Evolutionary conservation across 352 stramenopile genomes (phyloP).

Genomic region (Phytophthora ramorum): DNA sequence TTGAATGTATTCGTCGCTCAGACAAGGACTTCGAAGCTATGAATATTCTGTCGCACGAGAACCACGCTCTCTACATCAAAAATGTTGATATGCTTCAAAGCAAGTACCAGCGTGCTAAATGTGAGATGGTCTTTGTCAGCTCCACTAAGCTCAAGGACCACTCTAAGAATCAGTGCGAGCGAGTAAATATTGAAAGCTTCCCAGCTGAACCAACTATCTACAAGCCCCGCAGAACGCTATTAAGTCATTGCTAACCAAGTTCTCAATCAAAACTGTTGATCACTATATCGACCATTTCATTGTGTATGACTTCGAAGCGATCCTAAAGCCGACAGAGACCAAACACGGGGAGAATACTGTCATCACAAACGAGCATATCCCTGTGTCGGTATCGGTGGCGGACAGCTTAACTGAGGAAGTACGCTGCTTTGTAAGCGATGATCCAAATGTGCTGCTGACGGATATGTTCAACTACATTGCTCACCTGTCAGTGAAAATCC

Average conservation of each 20-base stretch:
- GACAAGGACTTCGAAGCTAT: no score
- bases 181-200: conserved; percentile 1
- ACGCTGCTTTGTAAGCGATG: conserved; percentile 15
- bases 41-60: no score
- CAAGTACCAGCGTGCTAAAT: conserved; percentile 3
- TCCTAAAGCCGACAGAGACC: conserved; percentile 16
- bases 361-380: conserved; percentile 16
- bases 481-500: neutral
- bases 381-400: neutral
- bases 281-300: conserved; percentile 6
- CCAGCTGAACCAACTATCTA: conserved; percentile 18
- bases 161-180: conserved; percentile 17
- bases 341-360: conserved; percentile 10
- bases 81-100: neutral
- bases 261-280: conserved; percentile 4
- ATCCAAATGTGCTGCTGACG: neutral
- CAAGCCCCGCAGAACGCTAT: conserved; percentile 15
- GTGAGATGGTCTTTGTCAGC: neutral
- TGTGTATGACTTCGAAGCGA: conserved; percentile 12
- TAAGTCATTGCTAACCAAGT: conserved; percentile 15
- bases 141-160: conserved; percentile 14
- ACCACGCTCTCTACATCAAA: no score
- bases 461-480: conserved; percentile 11
- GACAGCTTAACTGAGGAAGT: conserved; percentile 18
- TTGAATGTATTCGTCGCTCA: neutral